These are phyloP conservation scores for Brasilioporus rufonigricans DNA, from an alignment of 768 basidiomycete genomes.

Conservation along the genomic window DNA sequence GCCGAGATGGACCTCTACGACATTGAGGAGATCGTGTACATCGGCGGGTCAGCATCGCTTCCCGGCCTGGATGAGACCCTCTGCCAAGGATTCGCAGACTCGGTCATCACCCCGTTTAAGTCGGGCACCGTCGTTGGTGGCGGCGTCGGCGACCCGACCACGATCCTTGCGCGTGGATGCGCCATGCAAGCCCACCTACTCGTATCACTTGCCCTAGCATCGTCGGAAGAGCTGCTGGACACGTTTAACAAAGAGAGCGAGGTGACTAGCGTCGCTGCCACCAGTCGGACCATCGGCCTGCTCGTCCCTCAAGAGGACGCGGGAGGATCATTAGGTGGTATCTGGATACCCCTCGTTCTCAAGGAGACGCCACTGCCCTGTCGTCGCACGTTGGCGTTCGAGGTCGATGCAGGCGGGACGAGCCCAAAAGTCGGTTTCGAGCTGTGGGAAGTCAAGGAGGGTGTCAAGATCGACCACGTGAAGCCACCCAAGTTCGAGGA, in stretches of 20 bases:
- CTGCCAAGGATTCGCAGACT: too few species aligned
- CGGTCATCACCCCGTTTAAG: too few species aligned
- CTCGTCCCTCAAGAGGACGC: slow-evolving; percentile 53
- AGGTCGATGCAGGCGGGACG: slow-evolving; percentile 47
- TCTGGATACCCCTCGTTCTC: slow-evolving; percentile 64
- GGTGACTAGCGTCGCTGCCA: slow-evolving; percentile 48
- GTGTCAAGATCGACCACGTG: slow-evolving; percentile 61
- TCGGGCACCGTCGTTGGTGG: too few species aligned
- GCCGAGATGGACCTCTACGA: too few species aligned
- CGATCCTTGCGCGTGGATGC: too few species aligned
- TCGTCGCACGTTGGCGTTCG: slow-evolving; percentile 56
- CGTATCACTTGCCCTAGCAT: too few species aligned
- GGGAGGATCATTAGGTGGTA: slow-evolving; percentile 49
- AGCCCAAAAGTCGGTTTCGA: slow-evolving; percentile 53
- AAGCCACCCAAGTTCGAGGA: slow-evolving; percentile 44
- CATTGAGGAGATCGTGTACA: too few species aligned
- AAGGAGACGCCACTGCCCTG: slow-evolving; percentile 72
- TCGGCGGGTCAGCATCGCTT: too few species aligned
- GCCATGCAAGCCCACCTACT: slow-evolving; percentile 72
- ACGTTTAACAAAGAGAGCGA: too few species aligned
- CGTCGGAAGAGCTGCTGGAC: too few species aligned
- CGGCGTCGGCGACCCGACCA: too few species aligned
- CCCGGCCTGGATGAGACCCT: too few species aligned
- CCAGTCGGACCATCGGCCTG: slow-evolving; percentile 60
- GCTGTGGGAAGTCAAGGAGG: slow-evolving; percentile 75